Percentiles rank a stretch among this genome's conserved stretches.
phyloP scores from a whole-genome alignment of 768 basidiomycete genomes.

The Xerocomellus intermedius region DNA sequence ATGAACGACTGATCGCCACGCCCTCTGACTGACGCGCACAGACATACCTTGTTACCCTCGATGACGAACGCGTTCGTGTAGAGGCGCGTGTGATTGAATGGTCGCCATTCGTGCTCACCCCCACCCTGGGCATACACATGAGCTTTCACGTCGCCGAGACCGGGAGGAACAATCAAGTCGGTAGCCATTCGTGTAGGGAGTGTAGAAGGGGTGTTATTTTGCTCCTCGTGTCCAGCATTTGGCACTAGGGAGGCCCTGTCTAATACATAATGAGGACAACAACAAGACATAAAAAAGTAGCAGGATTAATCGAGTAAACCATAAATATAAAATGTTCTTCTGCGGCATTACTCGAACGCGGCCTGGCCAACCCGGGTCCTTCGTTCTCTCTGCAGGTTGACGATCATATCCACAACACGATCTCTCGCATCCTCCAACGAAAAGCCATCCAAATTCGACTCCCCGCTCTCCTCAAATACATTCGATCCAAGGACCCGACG shows the following conservation, averaged over 20 bases:
- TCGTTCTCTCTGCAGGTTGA: slow-evolving; percentile 35
- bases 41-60: slow-evolving; percentile 45
- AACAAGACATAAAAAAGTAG: not conserved
- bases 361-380: slow-evolving; percentile 16
- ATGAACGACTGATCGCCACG: not conserved
- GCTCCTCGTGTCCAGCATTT: not conserved
- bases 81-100: slow-evolving; percentile 39
- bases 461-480: slow-evolving; percentile 40
- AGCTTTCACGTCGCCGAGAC: slow-evolving; percentile 31
- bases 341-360: not conserved
- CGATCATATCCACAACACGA: slow-evolving; percentile 70
- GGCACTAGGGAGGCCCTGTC: not conserved
- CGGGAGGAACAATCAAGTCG: slow-evolving; percentile 39
- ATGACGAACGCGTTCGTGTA: slow-evolving; percentile 76
- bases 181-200: slow-evolving; percentile 10
- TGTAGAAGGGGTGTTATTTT: not conserved
- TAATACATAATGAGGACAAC: slow-evolving; percentile 15
- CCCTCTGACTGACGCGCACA: not conserved
- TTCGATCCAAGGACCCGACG: slow-evolving; percentile 53
- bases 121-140: slow-evolving; percentile 39
- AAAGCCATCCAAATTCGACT: slow-evolving; percentile 28
- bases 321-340: not conserved
- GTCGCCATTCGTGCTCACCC: slow-evolving; percentile 45
- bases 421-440: slow-evolving; percentile 73
- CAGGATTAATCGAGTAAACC: not conserved